These are phyloP conservation scores for Parathielavia hyrcaniae DNA, from an alignment of 495 filamentous ascomycete genomes.

Conservation along the genomic window DNA sequence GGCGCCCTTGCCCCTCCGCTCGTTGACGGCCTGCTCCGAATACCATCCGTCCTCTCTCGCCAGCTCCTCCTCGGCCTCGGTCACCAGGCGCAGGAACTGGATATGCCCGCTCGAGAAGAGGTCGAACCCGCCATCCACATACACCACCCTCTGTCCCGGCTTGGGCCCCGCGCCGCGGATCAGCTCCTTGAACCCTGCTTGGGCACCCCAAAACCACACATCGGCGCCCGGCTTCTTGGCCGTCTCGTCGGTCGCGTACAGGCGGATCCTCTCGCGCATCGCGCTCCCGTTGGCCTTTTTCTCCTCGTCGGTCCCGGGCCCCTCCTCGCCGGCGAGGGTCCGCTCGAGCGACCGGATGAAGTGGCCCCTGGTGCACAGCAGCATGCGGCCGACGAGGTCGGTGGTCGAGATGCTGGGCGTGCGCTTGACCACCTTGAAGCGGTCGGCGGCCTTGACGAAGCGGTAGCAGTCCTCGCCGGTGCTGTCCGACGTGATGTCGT, in stretches of 20 bases:
- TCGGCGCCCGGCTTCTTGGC: conserved; percentile 64
- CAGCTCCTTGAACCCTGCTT: conserved; percentile 53
- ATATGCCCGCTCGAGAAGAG: conserved; percentile 96
- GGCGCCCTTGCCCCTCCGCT: conserved; percentile 55
- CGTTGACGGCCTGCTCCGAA: conserved; percentile 51
- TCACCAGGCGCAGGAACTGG: conserved; percentile 77
- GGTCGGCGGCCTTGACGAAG: conserved; percentile 82
- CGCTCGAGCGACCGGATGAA: conserved; percentile 70
- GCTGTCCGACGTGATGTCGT: conserved; percentile 93
- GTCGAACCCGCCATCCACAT: conserved; percentile 95
- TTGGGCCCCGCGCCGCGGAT: conserved; percentile 60
- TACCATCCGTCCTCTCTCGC: conserved; percentile 68
- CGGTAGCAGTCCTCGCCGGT: conserved; percentile 93
- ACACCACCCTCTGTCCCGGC: conserved; percentile 78
- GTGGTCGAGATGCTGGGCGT: conserved; percentile 96
- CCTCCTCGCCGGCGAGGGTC: conserved; percentile 64
- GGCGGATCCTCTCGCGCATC: conserved; percentile 63
- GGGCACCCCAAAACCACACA: conserved; percentile 70
- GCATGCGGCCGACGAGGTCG: conserved; percentile 93
- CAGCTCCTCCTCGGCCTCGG: conserved; percentile 59
- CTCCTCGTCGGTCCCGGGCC: conserved; percentile 61
- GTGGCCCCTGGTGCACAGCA: conserved; percentile 83
- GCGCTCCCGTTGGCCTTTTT: conserved; percentile 50
- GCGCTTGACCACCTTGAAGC: conserved; percentile 92
- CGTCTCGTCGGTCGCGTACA: conserved; percentile 81